Base-by-base conservation (phyloP, 2,329 filamentous ascomycete genomes). In the Neoscytalidium dimidiatum region DNA sequence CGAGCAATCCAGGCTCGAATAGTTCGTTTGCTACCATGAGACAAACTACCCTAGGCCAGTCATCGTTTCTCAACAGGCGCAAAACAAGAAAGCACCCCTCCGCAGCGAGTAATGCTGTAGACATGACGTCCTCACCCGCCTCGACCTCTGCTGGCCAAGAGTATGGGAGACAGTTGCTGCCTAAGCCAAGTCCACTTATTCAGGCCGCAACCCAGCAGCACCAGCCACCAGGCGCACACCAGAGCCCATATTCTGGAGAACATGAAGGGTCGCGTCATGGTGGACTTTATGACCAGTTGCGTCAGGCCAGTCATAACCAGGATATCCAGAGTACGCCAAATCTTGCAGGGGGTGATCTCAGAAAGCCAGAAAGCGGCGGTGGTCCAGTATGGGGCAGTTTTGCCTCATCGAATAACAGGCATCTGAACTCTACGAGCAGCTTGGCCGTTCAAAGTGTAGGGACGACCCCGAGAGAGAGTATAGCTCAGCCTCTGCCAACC, bases 351-450 rank as follows among this genome's bases (percentile, higher is more conserved):
- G 41, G 23, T 7, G 41, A 17, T 17, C 13, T n/a, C 13, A 21
- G 6, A 9, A 60, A 23, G 9, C n/a, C n/a, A 33, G 41, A 60
- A 1, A 14, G n/a, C 17, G 13, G 26, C 6, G 38, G 41, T 31
- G 56, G 56, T 21, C 56, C 56, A 17, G 5, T 60, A 4, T 60
- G 56, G 56, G 56, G 56, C 14, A 60, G n/a, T 23, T 60, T 60
- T 19, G 14, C 56, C 23, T 26, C 38, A 28, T 60, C 41, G 4
- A 60, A 58, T 8, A 31, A 28, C 28, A 46, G 23, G 23, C 9
- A 13, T 17, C 1, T 17, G 19, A 52, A 29, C 23, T n/a, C 44
- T 19, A 13, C 56, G 6, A 14, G 26, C 14, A 23, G 4, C 8
- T 29, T 46, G 38, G 41, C 56, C 7, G 41, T 35, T 5, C 38